Evolutionary conservation across 148 eudicot species (phyloP), one percentile per base, ranked within the genome.

Genomic region (Spergularia marina): DNA sequence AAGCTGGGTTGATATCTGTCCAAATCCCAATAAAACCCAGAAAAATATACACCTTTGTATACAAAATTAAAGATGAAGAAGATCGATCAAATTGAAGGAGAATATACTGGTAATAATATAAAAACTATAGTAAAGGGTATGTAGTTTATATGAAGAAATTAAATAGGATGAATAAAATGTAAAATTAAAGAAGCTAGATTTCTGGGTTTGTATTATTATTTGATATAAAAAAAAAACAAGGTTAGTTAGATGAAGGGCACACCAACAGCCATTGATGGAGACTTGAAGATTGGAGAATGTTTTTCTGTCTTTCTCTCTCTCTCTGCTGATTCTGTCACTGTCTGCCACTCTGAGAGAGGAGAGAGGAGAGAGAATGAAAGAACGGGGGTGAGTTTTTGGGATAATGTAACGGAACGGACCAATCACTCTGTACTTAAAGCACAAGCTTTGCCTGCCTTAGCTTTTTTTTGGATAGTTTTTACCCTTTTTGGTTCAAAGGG

Each of bases 321-420:
- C n/a, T n/a, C n/a, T n/a, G n/a, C n/a, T 15, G 14, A 25, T 20
- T 16, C 57, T 6, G 49, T 44, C 49, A 44, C 49, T 44, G 49
- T 44, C 36, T 44, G 49, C 10, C 49, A 44, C 49, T 54, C 12
- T 52, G 82, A 61, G 36, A 75, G 61, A 71, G 72, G 72, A 76
- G 49, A 62, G 51, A 36, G 72, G 51, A 36, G 72, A 54, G 47
- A 49, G 58, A 63, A 34, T 12, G 59, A 21, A 15, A 16, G 65
- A 77, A 80, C 73, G 71, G 81, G 64, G 68, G 61, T 65, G 79
- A 60, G 55, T 70, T 30, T 70, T 30, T 12, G 34, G 47, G 74
- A 62, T 23, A 23, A 23, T 49, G 70, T 73, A 77, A 83, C 83
- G 83, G 86, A 74, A 70, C 83, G 80, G 83, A 66, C 81, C 65